A percentile compares a stretch with the other conserved stretches of the same genome.
These are phyloP conservation scores for Lactuca sativa DNA, from an alignment of 129 eudicot species.

Conservation along the genomic window DNA sequence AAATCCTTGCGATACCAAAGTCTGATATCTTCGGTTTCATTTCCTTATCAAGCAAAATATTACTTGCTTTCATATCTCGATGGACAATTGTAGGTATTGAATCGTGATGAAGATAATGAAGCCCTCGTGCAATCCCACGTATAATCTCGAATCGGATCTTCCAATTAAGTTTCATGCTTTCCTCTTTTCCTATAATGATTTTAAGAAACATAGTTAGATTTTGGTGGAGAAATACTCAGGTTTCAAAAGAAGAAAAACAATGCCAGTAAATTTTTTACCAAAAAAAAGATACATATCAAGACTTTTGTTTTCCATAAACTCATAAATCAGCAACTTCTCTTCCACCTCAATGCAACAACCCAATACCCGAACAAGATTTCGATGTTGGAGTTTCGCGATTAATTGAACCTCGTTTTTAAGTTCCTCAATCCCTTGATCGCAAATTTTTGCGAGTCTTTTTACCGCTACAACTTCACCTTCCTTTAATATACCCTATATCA, in stretches of 20 bases:
- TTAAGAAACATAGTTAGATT: background rate
- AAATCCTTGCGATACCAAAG: conserved; percentile 88
- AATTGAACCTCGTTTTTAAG: conserved; percentile 74
- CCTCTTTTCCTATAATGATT: conserved; percentile 48
- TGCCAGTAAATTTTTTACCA: conserved; percentile 37
- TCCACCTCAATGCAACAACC: conserved; percentile 76
- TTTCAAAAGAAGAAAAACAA: background rate
- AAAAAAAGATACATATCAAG: conserved; percentile 57
- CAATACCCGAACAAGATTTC: conserved; percentile 72
- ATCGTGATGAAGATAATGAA: conserved; percentile 87
- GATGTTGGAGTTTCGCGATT: conserved; percentile 75
- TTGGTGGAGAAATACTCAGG: background rate
- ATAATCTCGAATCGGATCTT: conserved; percentile 57
- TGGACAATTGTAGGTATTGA: conserved; percentile 77
- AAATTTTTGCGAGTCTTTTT: conserved; percentile 68
- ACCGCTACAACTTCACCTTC: conserved; percentile 74
- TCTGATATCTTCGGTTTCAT: conserved; percentile 86
- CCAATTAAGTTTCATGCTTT: conserved; percentile 53
- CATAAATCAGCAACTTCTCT: conserved; percentile 74
- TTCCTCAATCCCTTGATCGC: conserved; percentile 77
- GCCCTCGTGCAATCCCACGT: conserved; percentile 77
- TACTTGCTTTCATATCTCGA: conserved; percentile 86
- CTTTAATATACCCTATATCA: conserved; percentile 48
- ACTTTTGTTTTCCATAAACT: conserved; percentile 72
- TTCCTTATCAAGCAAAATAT: conserved; percentile 71